Base-by-base conservation (phyloP, 257 asterid genomes). In the Solanum gandarillasii region DNA sequence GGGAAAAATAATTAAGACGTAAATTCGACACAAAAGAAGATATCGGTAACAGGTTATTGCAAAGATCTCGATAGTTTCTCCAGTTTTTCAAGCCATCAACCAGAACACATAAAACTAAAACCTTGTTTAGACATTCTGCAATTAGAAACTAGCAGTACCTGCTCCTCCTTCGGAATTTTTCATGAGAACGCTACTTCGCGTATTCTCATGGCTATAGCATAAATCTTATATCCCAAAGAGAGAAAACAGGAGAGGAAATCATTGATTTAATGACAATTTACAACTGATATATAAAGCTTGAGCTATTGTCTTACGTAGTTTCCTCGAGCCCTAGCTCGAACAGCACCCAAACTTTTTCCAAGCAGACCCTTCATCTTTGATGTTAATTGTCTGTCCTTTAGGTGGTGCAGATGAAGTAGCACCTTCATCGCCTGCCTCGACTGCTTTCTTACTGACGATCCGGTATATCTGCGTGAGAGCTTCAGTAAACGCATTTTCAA, bases 301-400 rank as follows among this genome's bases (percentile, higher is more conserved):
- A 73, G 79, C 75, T 79, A 27, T 79, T 46, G 71, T 23, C 65
- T 60, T 78, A 6, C 67, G 46, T 9, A 27, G 25, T 79, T 79
- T 31, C 35, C 23, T 13, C n/a, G 65, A 55, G 10, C 27, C 82
- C 88, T 90, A 90, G 86, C 90, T 87, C 9, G 92, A 89, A 78
- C 92, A 90, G 83, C 92, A 90, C 9, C 92, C 90, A 2, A 87
- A 73, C 79, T 67, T 89, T 86, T 89, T 89, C 92, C 92, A 86
- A 20, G 89, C 18, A 86, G 92, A 85, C 5, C 86, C 91, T 65
- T 90, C 91, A 4, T 87, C 92, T 39, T 89, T 90, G 85, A 90
- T 71, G 32, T 87, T 87, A 52, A 90, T 88, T 1, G 90, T 89
- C 89, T 89, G 90, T 16, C 92, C 91, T 86, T 87, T 87, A 79